Base-by-base conservation (phyloP, 768 basidiomycete genomes). In the Termitomyces sp. region DNA sequence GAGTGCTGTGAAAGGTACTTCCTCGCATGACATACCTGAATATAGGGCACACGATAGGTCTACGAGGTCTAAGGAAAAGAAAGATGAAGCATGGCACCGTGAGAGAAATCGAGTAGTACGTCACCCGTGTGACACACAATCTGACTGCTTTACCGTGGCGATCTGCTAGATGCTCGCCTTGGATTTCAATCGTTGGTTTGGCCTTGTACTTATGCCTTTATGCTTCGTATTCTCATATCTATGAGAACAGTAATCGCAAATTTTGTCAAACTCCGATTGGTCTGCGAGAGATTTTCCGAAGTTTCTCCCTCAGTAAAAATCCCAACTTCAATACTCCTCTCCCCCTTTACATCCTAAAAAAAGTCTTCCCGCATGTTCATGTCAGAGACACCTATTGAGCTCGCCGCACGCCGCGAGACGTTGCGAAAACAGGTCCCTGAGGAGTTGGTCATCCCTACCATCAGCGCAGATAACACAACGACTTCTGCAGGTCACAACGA, bases 391-490 rank as follows among this genome's bases (percentile, higher is more conserved):
- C 26, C 56, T 5, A 58, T 63, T 8, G 59, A 63, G 34, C 56
- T 63, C 34, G 34, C 45, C 18, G 41, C 58, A 28, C 56, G 49
- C 16, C 49, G 56, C 24, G 62, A 60, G 24, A 45, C 53, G 41
- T 49, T 37, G 31, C 59, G 59, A 39, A 63, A 63, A 58, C 56
- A 60, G 9, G 56, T 58, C n/a, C 20, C 42, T 18, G 50, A 58
- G 10, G 56, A 37, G 34, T 53, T 47, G 8, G 50, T 28, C 5
- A 22, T 58, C 5, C 56, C 59, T 20, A 29, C 44, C 5, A 7
- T 59, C 1, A 22, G 34, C 3, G 29, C 47, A 12, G 42, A 28
- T 16, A 26, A n/a, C 5, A 42, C 22, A 26, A 16, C 31, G 20
- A 42, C 49, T 34, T 16, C 34, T 56, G 28, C 49, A 2, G 12